Base-by-base conservation (phyloP, 352 stramenopile genomes). In the Globisporangium emineosum region DNA sequence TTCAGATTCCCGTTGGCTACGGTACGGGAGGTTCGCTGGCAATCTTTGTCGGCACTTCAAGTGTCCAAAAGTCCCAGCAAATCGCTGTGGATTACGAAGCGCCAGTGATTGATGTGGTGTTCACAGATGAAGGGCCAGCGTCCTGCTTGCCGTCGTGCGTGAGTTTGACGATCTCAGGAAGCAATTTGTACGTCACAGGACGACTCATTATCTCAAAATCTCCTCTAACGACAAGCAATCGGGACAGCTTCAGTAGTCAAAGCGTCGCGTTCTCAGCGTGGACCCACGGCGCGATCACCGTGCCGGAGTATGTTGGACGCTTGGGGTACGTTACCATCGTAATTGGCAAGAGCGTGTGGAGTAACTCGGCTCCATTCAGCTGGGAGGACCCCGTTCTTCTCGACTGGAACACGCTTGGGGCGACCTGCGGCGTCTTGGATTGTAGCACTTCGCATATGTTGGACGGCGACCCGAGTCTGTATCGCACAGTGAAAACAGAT, bases 371-470 rank as follows among this genome's bases (percentile, higher is more conserved):
- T 0, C 37, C 76, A 9, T 89, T 87, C 62, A 86, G 76, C 53
- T 89, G 79, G 79, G 74, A 86, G 25, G 77, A 87, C 58, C 79
- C 79, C 19, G 68, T 68, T 0, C 69, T 87, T 51, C 67, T 89
- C 3, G 77, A 87, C 57, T 89, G 79, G 79, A 76, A 84, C 49
- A 84, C 77, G 23, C 68, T 83, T 25, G 71, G 60, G 5, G 35
- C 70, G n/a, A 74, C 65, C 0, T 89, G 79, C 25, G 65, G 66
- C 3, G 60, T 79, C 13, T 19, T 68, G 1, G 75, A 82, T 55
- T 89, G 79, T 32, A 76, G 75, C 32, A 87, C 77, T 3, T 78
- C 68, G n/a, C 71, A 86, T 32, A 64, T 65, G 1, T 62, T 89
- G 23, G 73, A 79, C 60, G 79, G 79, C 27, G 60, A 86, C 30